Percentiles rank a stretch among this genome's conserved stretches.
Conservation (phyloP, 768 basidiomycete species). For the Naganishia vaughanmartiniae region DNA sequence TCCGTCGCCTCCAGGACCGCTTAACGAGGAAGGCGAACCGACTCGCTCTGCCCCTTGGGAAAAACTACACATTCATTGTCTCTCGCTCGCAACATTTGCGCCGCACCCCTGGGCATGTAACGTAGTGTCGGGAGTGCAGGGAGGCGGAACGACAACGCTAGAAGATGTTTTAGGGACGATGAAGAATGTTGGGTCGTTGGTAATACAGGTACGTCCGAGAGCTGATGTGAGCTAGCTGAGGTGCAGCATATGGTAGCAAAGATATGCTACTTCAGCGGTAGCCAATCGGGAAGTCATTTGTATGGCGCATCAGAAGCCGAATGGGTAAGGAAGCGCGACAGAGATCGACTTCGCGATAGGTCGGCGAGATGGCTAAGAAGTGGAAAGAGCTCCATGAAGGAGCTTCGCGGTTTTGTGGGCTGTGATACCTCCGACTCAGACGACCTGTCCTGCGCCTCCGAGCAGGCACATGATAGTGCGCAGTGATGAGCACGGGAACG, state of each 20-base stretch:
- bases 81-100: conserved; percentile 42
- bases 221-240: neutral
- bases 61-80: conserved; percentile 41
- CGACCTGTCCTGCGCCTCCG: no score
- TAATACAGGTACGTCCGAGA: conserved; percentile 16
- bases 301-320: no score
- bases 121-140: neutral
- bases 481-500: no score
- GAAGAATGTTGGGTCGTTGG: conserved; percentile 13
- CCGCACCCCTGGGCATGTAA: conserved; percentile 43
- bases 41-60: conserved; percentile 11
- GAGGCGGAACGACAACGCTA: conserved; percentile 41
- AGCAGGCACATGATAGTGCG: no score
- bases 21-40: neutral
- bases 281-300: no score
- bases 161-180: conserved; percentile 40
- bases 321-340: no score
- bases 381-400: no score
- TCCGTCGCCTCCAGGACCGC: neutral
- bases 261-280: no score
- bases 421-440: no score
- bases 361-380: no score
- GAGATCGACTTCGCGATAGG: no score
- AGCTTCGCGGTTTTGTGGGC: no score
- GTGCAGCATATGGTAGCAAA: neutral